These are phyloP conservation scores for Globisporangium rhizosaccharum DNA, from an alignment of 352 stramenopile genomes.

Conservation along the genomic window DNA sequence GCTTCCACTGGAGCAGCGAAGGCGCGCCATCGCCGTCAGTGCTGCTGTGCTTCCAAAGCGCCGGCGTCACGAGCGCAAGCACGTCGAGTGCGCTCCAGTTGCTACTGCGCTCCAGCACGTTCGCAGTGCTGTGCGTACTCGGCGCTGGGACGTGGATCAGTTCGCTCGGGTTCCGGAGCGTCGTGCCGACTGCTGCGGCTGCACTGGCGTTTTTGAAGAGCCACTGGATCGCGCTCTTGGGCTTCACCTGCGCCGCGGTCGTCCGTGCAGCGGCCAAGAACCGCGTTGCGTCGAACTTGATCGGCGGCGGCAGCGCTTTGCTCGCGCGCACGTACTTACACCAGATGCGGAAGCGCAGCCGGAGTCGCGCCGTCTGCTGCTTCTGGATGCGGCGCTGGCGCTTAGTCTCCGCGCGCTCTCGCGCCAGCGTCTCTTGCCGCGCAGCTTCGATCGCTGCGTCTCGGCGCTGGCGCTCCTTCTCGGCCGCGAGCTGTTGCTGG, in stretches of 20 bases:
- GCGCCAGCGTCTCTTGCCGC: constrained; percentile 39
- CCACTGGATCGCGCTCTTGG: constrained; percentile 42
- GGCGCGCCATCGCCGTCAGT: constrained; percentile 2
- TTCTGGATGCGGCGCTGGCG: constrained; percentile 26
- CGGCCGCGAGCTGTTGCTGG: constrained; percentile 36
- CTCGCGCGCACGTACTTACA: constrained; percentile 54
- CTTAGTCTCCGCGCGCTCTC: constrained; percentile 41
- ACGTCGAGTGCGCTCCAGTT: constrained; percentile 23
- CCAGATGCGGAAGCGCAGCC: constrained; percentile 58
- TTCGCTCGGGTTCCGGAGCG: constrained; percentile 21
- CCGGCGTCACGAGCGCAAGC: constrained; percentile 20
- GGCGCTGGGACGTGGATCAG: constrained; percentile 1
- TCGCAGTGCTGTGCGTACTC: background rate
- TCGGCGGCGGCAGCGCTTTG: constrained; percentile 28
- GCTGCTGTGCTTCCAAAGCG: constrained; percentile 20
- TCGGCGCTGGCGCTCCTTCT: constrained; percentile 28
- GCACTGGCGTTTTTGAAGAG: constrained; percentile 22
- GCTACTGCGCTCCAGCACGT: background rate
- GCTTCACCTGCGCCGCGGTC: constrained; percentile 26
- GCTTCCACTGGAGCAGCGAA: constrained; percentile 45
- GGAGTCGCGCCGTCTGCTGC: constrained; percentile 43
- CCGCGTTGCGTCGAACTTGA: constrained; percentile 30
- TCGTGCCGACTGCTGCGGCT: constrained; percentile 13
- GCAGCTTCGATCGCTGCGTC: constrained; percentile 44
- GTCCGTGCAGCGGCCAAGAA: constrained; percentile 12